phyloP scores from a whole-genome alignment of 2,329 filamentous ascomycete genomes.

The Penicillium brasilianum region DNA sequence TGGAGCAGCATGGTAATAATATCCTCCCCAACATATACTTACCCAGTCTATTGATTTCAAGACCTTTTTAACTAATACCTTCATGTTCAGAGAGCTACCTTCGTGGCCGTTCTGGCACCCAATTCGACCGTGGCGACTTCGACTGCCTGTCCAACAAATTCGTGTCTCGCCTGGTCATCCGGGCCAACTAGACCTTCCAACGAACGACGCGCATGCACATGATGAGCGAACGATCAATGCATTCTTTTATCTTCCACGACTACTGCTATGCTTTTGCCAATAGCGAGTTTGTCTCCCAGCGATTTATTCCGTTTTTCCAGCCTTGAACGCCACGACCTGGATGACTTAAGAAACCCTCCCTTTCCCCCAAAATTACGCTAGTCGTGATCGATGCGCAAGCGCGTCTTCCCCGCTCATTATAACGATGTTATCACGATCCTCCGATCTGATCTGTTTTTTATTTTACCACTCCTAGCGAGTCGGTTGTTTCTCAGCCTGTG shows the following conservation, averaged over 20 bases:
- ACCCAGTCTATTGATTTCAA: no score
- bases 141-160: conserved; percentile 98
- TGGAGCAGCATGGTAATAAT: conserved; percentile 86
- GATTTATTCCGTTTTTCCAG: conserved; percentile 21
- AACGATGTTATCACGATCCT: conserved; percentile 6
- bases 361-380: conserved; percentile 23
- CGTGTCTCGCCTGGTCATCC: conserved; percentile 92
- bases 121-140: conserved; percentile 90
- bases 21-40: not conserved
- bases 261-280: conserved; percentile 31
- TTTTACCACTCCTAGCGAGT: conserved; percentile 23
- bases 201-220: conserved; percentile 30
- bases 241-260: conserved; percentile 20
- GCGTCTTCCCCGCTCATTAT: conserved; percentile 25
- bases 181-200: conserved; percentile 70
- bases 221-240: conserved; percentile 32
- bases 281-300: conserved; percentile 25
- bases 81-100: conserved; percentile 76
- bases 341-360: conserved; percentile 31
- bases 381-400: conserved; percentile 33
- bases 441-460: conserved; percentile 1
- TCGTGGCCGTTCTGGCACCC: conserved; percentile 75
- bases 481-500: conserved; percentile 2
- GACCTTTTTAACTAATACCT: not conserved
- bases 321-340: conserved; percentile 24